A percentile compares a stretch with the other conserved stretches of the same genome.
phyloP scores from a whole-genome alignment of 1,284 basidiomycete species.

The Pascua sp. region DNA sequence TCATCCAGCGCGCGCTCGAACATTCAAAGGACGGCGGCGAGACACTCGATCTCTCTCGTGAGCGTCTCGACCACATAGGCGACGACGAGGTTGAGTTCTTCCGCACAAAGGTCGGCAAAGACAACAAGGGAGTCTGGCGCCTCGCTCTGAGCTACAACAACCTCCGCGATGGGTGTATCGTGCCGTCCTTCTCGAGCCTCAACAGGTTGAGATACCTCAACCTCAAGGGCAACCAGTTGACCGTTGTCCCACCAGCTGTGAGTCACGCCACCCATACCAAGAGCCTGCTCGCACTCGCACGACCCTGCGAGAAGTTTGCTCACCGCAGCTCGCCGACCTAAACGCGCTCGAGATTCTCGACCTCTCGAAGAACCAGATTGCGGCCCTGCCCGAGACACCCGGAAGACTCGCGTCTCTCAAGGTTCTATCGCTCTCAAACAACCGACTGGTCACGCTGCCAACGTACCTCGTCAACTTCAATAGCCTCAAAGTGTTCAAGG shows the following conservation, averaged over 20 bases:
- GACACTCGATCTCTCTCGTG: constrained; percentile 76
- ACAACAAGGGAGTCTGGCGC: constrained; percentile 61
- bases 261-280: constrained; percentile 42
- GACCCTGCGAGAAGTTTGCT: neutral
- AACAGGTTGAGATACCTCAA: constrained; percentile 85
- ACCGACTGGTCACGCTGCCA: constrained; percentile 76
- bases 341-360: constrained; percentile 90
- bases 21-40: constrained; percentile 71
- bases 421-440: constrained; percentile 83
- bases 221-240: constrained; percentile 81
- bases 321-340: constrained; percentile 70
- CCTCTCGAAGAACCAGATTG: constrained; percentile 88
- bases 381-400: constrained; percentile 70
- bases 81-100: constrained; percentile 70
- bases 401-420: constrained; percentile 77
- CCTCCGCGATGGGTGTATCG: constrained; percentile 64
- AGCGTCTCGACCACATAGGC: constrained; percentile 69
- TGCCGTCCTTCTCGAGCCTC: constrained; percentile 71
- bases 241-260: constrained; percentile 80
- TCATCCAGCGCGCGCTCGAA: constrained; percentile 62
- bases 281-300: neutral
- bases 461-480: constrained; percentile 71
- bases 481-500: constrained; percentile 73
- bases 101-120: constrained; percentile 56
- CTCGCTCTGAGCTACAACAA: constrained; percentile 84